These are phyloP conservation scores for Amanita molliuscula DNA, from an alignment of 768 basidiomycete species.

Conservation along the genomic window DNA sequence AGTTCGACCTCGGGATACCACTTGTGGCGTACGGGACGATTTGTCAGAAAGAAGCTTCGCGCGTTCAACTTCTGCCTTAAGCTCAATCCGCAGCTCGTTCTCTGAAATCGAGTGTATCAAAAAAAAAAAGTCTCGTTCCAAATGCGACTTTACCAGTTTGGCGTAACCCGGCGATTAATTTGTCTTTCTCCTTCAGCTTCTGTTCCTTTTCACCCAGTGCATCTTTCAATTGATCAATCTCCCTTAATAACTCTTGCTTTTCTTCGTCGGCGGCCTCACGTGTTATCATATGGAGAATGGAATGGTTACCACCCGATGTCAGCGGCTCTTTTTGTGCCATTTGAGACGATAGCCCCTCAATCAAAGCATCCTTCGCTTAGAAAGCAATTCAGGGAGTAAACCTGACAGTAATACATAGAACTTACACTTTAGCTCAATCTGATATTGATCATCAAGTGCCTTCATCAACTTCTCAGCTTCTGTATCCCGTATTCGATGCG, in stretches of 20 bases:
- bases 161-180: conserved; percentile 35
- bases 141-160: conserved; percentile 30
- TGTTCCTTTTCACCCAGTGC: conserved; percentile 31
- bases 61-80: conserved; percentile 55
- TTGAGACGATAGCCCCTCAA: conserved; percentile 44
- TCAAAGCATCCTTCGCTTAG: conserved; percentile 18
- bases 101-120: conserved; percentile 23
- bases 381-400: background rate
- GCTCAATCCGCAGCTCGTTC: conserved; percentile 38
- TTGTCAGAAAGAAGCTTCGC: conserved; percentile 33
- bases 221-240: conserved; percentile 33
- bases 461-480: conserved; percentile 52
- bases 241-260: conserved; percentile 39
- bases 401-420: background rate
- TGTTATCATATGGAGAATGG: conserved; percentile 56
- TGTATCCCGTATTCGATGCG: conserved; percentile 45
- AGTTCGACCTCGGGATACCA: conserved; percentile 23
- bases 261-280: conserved; percentile 68
- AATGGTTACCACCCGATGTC: conserved; percentile 34
- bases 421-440: conserved; percentile 44
- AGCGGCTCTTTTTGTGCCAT: conserved; percentile 47
- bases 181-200: conserved; percentile 31
- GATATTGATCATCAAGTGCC: conserved; percentile 38
- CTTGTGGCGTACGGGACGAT: conserved; percentile 30
- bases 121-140: background rate